Evolutionary conservation across 176 grass and related monocot species (phyloP).

Genomic region (Avena eriantha): DNA sequence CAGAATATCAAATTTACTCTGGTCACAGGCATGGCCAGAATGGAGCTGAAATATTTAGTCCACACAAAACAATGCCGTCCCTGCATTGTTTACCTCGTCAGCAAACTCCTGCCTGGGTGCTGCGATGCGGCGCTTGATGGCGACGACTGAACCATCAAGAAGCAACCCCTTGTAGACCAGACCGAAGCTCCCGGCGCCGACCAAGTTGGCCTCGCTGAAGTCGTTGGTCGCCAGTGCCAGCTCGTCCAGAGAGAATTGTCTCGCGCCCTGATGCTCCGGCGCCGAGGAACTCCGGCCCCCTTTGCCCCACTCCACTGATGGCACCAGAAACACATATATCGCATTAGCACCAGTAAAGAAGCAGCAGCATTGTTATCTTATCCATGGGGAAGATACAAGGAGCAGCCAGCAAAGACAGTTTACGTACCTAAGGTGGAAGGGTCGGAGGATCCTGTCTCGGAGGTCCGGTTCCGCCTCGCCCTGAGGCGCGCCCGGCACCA

Average conservation of each 20-base stretch:
- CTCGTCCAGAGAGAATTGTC: constrained; percentile 78
- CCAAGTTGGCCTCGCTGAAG: constrained; percentile 75
- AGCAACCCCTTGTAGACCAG: constrained; percentile 96
- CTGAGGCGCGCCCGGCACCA: constrained; percentile 54
- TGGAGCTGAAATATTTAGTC: background rate
- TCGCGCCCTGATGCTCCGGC: constrained; percentile 54
- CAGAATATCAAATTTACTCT: constrained; percentile 11
- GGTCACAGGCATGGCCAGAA: background rate
- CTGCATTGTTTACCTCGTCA: constrained; percentile 71
- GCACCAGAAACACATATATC: constrained; percentile 14
- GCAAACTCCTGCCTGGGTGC: constrained; percentile 63
- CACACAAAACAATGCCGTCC: background rate
- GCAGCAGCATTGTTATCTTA: constrained; percentile 19
- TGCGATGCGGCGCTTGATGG: constrained; percentile 70
- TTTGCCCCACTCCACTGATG: constrained; percentile 85
- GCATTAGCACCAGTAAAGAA: background rate
- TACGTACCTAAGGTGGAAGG: constrained; percentile 87
- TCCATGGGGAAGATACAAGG: constrained; percentile 13
- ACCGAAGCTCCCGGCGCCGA: constrained; percentile 82
- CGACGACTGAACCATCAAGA: constrained; percentile 84
- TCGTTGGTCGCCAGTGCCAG: constrained; percentile 82
- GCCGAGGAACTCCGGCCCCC: constrained; percentile 48
- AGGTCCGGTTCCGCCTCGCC: constrained; percentile 65
- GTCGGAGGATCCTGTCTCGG: constrained; percentile 90
- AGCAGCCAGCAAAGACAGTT: background rate